Base-by-base conservation (phyloP, 75 land plant genomes). In the Pinus tabuliformis region DNA sequence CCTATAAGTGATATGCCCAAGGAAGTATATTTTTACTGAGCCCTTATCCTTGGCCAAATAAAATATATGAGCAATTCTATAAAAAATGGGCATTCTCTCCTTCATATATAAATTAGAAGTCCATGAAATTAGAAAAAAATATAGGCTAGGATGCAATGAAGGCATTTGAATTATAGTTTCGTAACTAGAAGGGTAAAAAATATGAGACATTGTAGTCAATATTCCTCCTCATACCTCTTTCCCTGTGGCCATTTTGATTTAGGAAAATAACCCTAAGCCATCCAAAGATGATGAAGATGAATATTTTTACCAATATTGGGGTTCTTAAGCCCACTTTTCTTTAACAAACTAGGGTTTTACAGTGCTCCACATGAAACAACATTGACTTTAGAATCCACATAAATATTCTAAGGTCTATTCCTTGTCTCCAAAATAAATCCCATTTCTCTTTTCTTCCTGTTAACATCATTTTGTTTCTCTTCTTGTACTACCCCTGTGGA, bases 241-340 rank as follows among this genome's bases (percentile, higher is more conserved):
- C 5, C 20, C 72, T 21, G 59, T 22, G n/a, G 39, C 39, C 39
- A 37, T 37, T 37, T 5, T 37, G 39, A 37, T 18, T 59, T 83
- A 0, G 94, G 94, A 59, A 94, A 94, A 76, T 90, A 87, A 13
- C 94, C 97, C 97, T 94, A 94, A 30, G 84, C 79, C 85, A 87
- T 82, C 63, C 76, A 57, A 21, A 83, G 88, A 3, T 92, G 97
- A 73, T 94, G 97, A 22, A 91, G 78, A 54, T 89, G 92, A 22
- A 94, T 78, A 78, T 89, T 63, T 30, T 72, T 82, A 3, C 94
- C 97, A 28, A 94, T 90, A 83, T 88, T 82, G 0, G 76, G 75
- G 57, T 94, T 94, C 65, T 79, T 81, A 15, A 94, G 79, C 1
- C 91, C 91, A 49, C 94, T 90, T 52, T 73, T 74, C 72, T 76